Percentiles rank a stretch among this genome's conserved stretches.
Evolutionary conservation across 257 asterid genomes (phyloP).

Genomic region (Fraxinus quadrangulata): DNA sequence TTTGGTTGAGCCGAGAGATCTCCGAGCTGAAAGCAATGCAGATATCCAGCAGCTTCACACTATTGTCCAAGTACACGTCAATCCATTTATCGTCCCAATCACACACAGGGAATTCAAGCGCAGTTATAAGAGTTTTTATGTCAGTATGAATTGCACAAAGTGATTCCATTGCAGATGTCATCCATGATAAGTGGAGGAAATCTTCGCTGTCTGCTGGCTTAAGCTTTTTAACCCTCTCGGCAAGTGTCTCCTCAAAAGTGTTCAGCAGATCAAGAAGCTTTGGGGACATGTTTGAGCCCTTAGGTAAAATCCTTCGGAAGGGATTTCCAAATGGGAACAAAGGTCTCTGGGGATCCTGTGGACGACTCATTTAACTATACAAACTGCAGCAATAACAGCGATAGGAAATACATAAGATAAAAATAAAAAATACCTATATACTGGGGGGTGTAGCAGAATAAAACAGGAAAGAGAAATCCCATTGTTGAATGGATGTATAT

Average conservation of each 20-base stretch:
- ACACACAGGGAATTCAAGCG: slow-evolving; percentile 70
- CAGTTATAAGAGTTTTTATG: slow-evolving; percentile 58
- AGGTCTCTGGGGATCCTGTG: slow-evolving; percentile 68
- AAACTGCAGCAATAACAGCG: slow-evolving; percentile 41
- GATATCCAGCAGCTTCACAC: slow-evolving; percentile 74
- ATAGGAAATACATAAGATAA: background rate
- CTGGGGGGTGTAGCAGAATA: background rate
- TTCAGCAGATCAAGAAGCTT: slow-evolving; percentile 61
- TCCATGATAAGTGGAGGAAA: slow-evolving; percentile 67
- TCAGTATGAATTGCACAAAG: slow-evolving; percentile 73
- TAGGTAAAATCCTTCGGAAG: slow-evolving; percentile 63
- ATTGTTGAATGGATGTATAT: background rate
- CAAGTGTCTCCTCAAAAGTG: slow-evolving; percentile 63
- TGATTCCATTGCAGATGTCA: slow-evolving; percentile 58
- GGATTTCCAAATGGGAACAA: slow-evolving; percentile 80
- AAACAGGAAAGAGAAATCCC: background rate
- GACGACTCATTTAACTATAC: slow-evolving; percentile 55
- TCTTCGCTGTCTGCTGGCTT: slow-evolving; percentile 62
- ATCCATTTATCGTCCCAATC: slow-evolving; percentile 96
- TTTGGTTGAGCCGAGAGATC: slow-evolving; percentile 72
- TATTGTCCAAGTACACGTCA: slow-evolving; percentile 71
- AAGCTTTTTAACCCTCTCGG: slow-evolving; percentile 59
- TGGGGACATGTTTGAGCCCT: slow-evolving; percentile 65
- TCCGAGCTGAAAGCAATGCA: slow-evolving; percentile 85
- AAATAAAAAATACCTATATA: background rate